Evolutionary conservation across 2,329 filamentous ascomycete genomes (phyloP), one percentile per base, ranked within the genome.

Genomic region (Pseudogymnoascus sp.): DNA sequence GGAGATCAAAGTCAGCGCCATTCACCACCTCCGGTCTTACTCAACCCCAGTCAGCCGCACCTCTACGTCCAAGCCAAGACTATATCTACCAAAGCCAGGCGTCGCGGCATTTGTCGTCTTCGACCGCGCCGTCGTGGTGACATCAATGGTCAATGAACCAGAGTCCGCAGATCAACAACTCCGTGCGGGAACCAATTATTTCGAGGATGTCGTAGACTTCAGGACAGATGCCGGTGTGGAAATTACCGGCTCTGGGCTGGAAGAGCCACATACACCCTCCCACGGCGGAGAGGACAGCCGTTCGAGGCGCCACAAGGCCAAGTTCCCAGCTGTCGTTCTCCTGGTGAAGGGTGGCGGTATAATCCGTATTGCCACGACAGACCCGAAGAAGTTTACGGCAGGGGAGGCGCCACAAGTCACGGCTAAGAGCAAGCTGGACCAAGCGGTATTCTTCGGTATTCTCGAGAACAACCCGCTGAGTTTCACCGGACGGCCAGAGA

Each of bases 401-500:
- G 81, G 83, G 61, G 75, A 77, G 62, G 79, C 84, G 4, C 85
- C 84, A 1, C 76, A 79, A 67, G 84, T 96, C 14, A 92, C 90
- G 1, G 89, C 91, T 5, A 94, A 91, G 75, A 90, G 86, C 75
- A 96, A 94, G 75, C 82, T 99, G 42, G 91, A 97, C 72, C 92
- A 99, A 76, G 92, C 92, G 2, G 89, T 97, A 1, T 97, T 97
- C 76, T 97, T 91, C 72, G 92, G 92, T 1, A 85, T 85, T 59
- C 86, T 90, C 72, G 82, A 87, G 66, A 86, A 90, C 70, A 97
- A 92, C 69, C 89, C 93, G n/a, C 77, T 99, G n/a, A 86, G 92
- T 66, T 91, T 99, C 69, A 84, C 88, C 47, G 83, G 86, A 47
- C 84, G 84, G 66, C 80, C 84, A 40, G 85, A 86, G 62, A 78